phyloP scores from a whole-genome alignment of 2,329 filamentous ascomycete genomes.

The Ascochyta clinopodiicola region DNA sequence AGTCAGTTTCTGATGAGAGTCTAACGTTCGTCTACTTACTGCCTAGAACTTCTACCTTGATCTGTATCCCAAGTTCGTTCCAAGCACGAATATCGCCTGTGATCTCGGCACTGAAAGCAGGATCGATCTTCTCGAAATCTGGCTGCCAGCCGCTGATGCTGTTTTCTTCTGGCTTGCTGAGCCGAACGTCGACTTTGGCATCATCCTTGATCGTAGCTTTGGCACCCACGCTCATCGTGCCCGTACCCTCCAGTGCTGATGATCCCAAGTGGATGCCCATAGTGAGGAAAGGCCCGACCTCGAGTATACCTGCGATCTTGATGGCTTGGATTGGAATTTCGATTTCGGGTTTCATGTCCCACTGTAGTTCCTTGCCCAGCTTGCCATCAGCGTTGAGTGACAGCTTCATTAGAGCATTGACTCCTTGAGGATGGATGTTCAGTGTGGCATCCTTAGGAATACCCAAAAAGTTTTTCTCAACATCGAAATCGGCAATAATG shows the following conservation, averaged over 20 bases:
- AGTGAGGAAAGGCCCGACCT: slow-evolving; percentile 30
- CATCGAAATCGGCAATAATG: slow-evolving; percentile 31
- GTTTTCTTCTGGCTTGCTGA: slow-evolving; percentile 23
- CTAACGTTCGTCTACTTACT: slow-evolving; percentile 9
- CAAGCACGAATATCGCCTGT: slow-evolving; percentile 24
- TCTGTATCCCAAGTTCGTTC: slow-evolving; percentile 28
- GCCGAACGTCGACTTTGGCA: slow-evolving; percentile 20
- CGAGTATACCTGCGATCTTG: slow-evolving; percentile 24
- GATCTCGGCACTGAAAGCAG: slow-evolving; percentile 27
- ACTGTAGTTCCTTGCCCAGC: slow-evolving; percentile 30
- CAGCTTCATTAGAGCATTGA: slow-evolving; percentile 24
- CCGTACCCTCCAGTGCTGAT: slow-evolving; percentile 24
- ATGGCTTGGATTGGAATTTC: slow-evolving; percentile 31
- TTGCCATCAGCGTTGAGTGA: slow-evolving; percentile 24
- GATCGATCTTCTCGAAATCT: slow-evolving; percentile 27
- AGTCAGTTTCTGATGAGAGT: background rate
- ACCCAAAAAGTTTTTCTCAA: slow-evolving; percentile 14
- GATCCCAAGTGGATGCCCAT: slow-evolving; percentile 32
- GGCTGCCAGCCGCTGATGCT: slow-evolving; percentile 27
- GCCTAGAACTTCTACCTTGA: slow-evolving; percentile 30
- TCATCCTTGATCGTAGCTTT: slow-evolving; percentile 26
- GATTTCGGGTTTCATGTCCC: slow-evolving; percentile 27
- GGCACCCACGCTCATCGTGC: slow-evolving; percentile 22
- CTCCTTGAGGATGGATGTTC: slow-evolving; percentile 27
- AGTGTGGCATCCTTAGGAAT: slow-evolving; percentile 24